Evolutionary conservation across 495 filamentous ascomycete genomes (phyloP), one percentile per base, ranked within the genome.

Genomic region (Aspergillus asperescens): DNA sequence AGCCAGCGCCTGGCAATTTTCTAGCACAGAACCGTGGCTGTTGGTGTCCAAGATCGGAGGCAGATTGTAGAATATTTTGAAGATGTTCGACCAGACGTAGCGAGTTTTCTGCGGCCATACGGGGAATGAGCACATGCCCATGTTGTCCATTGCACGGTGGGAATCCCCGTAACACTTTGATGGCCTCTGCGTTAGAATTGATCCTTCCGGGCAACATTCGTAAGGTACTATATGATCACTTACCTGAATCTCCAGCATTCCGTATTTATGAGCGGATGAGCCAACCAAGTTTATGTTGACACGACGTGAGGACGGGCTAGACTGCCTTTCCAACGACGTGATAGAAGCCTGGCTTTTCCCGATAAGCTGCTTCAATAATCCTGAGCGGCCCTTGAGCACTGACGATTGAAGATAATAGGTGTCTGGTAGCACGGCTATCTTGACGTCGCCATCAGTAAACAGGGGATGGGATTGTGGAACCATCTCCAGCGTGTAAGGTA

Each of bases 381-480:
- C 31, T 4, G 60, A 63, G 16, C 23, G 18, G 25, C 8, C n/a
- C 2, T 15, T 35, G 3, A 74, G 48, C 19, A 63, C 54, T 1
- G 50, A 39, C 8, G 60, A 56, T 46, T 73, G 71, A 12, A 76
- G 59, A 12, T 61, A 58, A 50, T 70, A 76, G 10, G 54, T 37
- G 6, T 62, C 58, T n/a, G 62, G 53, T 4, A 57, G 31, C n/a
- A 73, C 61, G 25, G 52, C 45, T 44, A 76, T 62, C 20, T 54
- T 47, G 10, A 76, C 64, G 57, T 76, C 65, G 10, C 67, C 71
- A 40, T 74, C 69, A 32, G 12, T 31, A 44, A 65, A 75, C 8
- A 37, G 3, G 1, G 70, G 70, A 27, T 66, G 68, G 19, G 27
- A 12, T 18, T 28, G 18, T 28, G 12, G 10, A 25, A 32, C 42